These are phyloP conservation scores for Rubia balearica DNA, from an alignment of 305 asterid species.

Conservation along the genomic window DNA sequence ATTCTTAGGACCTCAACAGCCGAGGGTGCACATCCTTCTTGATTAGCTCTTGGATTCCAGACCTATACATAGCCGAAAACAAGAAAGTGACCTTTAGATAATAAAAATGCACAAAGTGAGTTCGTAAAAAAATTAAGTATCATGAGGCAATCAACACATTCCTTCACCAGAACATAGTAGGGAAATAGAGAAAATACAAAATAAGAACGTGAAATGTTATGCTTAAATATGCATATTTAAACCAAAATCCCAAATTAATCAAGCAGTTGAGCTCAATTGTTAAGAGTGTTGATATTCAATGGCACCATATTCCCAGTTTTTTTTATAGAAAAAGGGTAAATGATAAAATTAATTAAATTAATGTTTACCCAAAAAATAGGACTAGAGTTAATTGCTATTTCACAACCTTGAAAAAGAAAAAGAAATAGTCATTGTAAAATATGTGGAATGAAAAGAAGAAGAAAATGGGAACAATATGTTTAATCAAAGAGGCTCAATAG, in stretches of 20 bases:
- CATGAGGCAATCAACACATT: neutral
- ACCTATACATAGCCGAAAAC: slow-evolving; percentile 32
- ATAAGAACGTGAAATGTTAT: neutral
- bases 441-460: neutral
- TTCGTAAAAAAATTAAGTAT: neutral
- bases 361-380: neutral
- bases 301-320: neutral
- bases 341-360: too few relatives aligned
- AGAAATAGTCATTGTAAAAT: neutral
- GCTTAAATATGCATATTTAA: neutral
- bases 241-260: neutral
- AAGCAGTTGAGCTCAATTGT: neutral
- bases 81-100: slow-evolving; percentile 3
- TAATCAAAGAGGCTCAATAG: too few relatives aligned
- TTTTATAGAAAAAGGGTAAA: too few relatives aligned
- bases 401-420: neutral
- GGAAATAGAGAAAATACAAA: neutral
- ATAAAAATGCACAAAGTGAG: neutral
- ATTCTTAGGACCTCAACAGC: slow-evolving; percentile 77
- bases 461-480: neutral
- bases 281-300: neutral
- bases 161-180: neutral
- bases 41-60: slow-evolving; percentile 78
- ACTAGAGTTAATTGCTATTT: too few relatives aligned
- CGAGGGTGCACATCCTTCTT: slow-evolving; percentile 83